Evolutionary conservation across 164 flowering plant genomes (phyloP), one percentile per base, ranked within the genome.

Genomic region (Tinospora cordifolia): DNA sequence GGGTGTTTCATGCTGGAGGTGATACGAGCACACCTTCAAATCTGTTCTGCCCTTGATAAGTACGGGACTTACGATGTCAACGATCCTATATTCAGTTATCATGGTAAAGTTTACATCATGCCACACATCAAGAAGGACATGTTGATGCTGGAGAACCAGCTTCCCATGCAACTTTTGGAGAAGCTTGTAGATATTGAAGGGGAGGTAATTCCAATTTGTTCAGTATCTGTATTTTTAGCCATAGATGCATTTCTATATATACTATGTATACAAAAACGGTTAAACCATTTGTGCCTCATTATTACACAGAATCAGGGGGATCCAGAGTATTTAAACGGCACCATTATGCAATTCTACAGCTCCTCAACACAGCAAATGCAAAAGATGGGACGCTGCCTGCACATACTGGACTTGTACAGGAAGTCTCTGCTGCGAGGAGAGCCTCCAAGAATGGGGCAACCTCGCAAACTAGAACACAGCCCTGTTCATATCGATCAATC

Each of bases 131-230:
- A 69, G 75, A 81, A 88, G 9, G 91, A 87, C 69, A 86, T 86
- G 89, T 49, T 87, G 47, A 80, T 84, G 88, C 80, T 87, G 11
- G 85, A 87, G 74, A 87, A 87, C 66, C 91, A 87, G 67, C 72
- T 86, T 40, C 91, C 91, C 0, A 75, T 87, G 72, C 69, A 77
- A 34, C 75, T 84, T 57, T 83, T 87, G 15, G 63, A 80, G n/a
- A 81, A 46, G 40, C 64, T 87, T 21, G 34, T 82, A n/a, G 68
- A 70, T 17, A 80, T 80, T 22, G 85, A 81, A 57, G 36, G 57
- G 19, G 39, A 68, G 70, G 70, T 68, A 68, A 30, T 6, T 17
- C 30, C 58, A 51, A 51, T n/a, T 15, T 51, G 19, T n/a, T 51
- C 8, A 17, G n/a, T 10, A 13, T 47, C 36, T 30, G 2, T 30